A percentile compares a stretch with the other conserved stretches of the same genome.
These are phyloP conservation scores for Aurantiochytrium sp. DNA, from an alignment of 108 stramenopile genomes.

Conservation along the genomic window DNA sequence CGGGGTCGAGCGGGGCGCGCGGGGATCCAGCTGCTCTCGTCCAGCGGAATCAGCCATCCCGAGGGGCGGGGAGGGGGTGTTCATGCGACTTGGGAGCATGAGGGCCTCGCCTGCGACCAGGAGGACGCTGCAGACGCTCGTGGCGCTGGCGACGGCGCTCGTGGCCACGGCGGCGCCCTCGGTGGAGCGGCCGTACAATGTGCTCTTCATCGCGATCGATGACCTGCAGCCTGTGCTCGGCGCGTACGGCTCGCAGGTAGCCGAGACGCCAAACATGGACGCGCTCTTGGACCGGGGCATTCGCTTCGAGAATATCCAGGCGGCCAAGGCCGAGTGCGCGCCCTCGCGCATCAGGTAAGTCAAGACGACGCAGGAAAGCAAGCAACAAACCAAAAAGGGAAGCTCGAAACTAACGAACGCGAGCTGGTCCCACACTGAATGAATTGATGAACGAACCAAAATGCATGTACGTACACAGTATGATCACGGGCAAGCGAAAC, in stretches of 20 bases:
- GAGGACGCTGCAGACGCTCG: background rate
- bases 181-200: conserved; percentile 7
- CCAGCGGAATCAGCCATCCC: no score
- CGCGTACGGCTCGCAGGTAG: background rate
- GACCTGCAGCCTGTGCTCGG: conserved; percentile 21
- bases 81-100: no score
- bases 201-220: conserved; percentile 22
- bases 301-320: background rate
- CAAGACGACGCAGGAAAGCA: no score
- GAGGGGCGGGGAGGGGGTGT: no score
- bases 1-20: no score
- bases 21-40: no score
- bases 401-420: no score
- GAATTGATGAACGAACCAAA: no score
- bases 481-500: conserved; percentile 22
- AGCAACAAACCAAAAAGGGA: no score
- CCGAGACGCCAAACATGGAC: conserved; percentile 19
- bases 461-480: background rate
- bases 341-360: background rate
- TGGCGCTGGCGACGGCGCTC: background rate
- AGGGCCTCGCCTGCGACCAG: no score
- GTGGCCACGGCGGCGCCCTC: background rate
- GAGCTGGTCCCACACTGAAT: no score
- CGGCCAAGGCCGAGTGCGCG: background rate
- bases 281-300: background rate